Conservation (phyloP, 1,284 basidiomycete genomes). For the Malassezia sympodialis region DNA sequence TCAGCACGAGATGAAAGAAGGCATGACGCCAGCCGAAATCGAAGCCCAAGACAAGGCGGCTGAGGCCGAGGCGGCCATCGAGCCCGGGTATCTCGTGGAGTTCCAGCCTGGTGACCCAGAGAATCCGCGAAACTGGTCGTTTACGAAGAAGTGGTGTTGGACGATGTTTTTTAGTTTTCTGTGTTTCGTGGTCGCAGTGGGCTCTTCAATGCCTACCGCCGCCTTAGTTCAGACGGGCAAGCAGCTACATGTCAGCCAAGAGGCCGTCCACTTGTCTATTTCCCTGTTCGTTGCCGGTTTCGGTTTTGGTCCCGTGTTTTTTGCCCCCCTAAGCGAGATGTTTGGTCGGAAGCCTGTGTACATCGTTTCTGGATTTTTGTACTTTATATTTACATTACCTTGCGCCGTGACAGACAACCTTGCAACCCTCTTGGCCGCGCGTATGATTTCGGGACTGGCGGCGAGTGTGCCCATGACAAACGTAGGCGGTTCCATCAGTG, state of each 20-base stretch:
- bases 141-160: neutral
- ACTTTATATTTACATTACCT: constrained; percentile 26
- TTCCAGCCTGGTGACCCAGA: neutral
- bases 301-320: constrained; percentile 27
- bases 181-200: constrained; percentile 2
- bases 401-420: constrained; percentile 24
- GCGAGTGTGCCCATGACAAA: constrained; percentile 12
- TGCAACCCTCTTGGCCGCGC: constrained; percentile 21
- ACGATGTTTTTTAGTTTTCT: neutral
- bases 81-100: neutral
- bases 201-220: constrained; percentile 10
- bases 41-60: neutral
- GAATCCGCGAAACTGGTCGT: constrained; percentile 2
- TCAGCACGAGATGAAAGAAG: neutral
- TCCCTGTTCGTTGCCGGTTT: constrained; percentile 28
- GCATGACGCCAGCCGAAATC: neutral
- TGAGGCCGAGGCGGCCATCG: neutral
- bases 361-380: constrained; percentile 21
- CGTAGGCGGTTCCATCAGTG: constrained; percentile 32
- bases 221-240: neutral
- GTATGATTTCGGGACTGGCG: constrained; percentile 24
- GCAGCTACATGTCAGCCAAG: neutral
- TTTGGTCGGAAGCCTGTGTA: constrained; percentile 28
- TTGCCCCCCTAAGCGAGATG: constrained; percentile 29
- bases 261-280: constrained; percentile 15